Base-by-base conservation (phyloP, 1,139 yeast genomes). In the Protomyces gravidus region DNA sequence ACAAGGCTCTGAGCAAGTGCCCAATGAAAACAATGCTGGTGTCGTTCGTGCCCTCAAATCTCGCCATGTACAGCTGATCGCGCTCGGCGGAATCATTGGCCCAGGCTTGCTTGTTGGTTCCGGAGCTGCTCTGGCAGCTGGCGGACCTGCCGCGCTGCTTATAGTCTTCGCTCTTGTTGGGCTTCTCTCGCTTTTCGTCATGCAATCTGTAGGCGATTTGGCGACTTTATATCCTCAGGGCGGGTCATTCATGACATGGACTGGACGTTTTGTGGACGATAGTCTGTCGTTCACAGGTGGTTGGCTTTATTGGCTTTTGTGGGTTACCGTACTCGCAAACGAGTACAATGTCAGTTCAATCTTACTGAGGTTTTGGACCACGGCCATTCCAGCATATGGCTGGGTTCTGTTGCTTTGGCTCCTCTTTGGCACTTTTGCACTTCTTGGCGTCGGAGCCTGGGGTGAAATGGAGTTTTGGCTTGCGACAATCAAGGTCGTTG, bases 201-300 rank as follows among this genome's bases (percentile, higher is more conserved):
- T 83, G 84, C 75, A 82, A 64, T 72, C 80, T 15, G 71, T 84
- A 40, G 89, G 89, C 15, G 89, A 84, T 67, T 77, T 84, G 81
- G 74, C 85, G 1, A 81, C 85, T 0, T 75, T 78, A 52, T 78
- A 77, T 71, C 89, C 86, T 60, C 75, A 79, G 64, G 76, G 84
- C 17, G 5, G 88, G 87, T 5, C 55, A 15, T 57, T 57, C 33
- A 45, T 21, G 40, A 42, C 40, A 2, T 42, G 40, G 36, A 21
- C 61, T 7, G 60, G 39, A 5, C 74, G 95, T 52, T 87, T 88
- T 71, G 87, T 87, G 1, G 95, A 88, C 68, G 89, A 85, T 66
- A 87, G 95, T 0, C 82, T 87, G 69, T 95, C 96, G 0, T 86
- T 86, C 69, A 83, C 94, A 0, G 76, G 86, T 0, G 95, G 95